Evolutionary conservation across 352 stramenopile genomes (phyloP).

Genomic region (Phytophthora rubi): DNA sequence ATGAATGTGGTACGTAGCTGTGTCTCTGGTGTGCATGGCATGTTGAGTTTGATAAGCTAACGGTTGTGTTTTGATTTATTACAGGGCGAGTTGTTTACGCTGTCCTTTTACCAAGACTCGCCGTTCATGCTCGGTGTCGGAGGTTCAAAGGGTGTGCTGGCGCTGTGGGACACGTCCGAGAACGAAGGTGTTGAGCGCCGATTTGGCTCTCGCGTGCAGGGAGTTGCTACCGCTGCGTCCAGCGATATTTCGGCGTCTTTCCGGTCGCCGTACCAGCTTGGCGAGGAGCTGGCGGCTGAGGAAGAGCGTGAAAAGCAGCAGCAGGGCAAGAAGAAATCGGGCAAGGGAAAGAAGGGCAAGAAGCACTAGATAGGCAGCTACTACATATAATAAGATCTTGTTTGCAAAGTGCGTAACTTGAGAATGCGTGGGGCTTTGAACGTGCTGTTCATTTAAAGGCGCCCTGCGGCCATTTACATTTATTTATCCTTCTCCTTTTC

Average conservation of each 20-base stretch:
- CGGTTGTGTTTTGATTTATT: slow-evolving; percentile 21
- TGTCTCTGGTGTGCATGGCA: slow-evolving; percentile 6
- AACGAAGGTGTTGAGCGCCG: slow-evolving; percentile 85
- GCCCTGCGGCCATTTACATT: background rate
- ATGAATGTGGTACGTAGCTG: slow-evolving; percentile 89
- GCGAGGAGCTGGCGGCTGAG: slow-evolving; percentile 77
- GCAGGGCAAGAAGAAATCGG: slow-evolving; percentile 59
- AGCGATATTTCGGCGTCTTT: slow-evolving; percentile 77
- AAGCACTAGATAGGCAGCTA: slow-evolving; percentile 37
- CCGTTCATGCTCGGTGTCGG: slow-evolving; percentile 91
- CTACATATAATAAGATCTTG: slow-evolving; percentile 3
- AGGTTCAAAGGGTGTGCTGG: slow-evolving; percentile 88
- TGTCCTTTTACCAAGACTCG: slow-evolving; percentile 90
- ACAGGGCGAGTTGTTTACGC: slow-evolving; percentile 90
- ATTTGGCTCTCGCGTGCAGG: slow-evolving; percentile 80
- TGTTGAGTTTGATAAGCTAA: background rate
- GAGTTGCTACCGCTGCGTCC: slow-evolving; percentile 28
- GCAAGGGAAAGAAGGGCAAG: slow-evolving; percentile 47
- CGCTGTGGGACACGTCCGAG: slow-evolving; percentile 91
- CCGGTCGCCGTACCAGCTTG: slow-evolving; percentile 73
- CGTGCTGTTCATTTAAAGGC: background rate
- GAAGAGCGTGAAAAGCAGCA: slow-evolving; percentile 66
- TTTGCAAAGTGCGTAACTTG: background rate
- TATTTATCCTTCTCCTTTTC: background rate
- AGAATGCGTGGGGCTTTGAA: background rate